Conservation (phyloP, 192 early-diverging fungal species). For the Coemansia sp. region DNA sequence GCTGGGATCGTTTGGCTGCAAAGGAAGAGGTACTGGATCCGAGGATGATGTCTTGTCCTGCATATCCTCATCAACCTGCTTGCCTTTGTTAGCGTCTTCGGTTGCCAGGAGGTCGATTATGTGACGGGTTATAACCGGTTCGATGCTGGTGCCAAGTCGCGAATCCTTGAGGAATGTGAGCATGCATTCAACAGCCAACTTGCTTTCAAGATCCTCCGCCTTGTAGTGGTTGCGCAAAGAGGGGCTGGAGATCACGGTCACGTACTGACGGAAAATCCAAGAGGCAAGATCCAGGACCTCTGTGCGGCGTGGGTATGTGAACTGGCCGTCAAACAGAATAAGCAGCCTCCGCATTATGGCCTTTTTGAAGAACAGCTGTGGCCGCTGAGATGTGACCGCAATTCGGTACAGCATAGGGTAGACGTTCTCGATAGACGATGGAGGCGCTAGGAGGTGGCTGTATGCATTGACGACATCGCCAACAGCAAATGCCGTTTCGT, state of each 20-base stretch:
- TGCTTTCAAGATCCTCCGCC: constrained; percentile 30
- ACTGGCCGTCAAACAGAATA: constrained; percentile 35
- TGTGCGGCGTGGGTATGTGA: constrained; percentile 17
- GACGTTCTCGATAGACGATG: constrained; percentile 34
- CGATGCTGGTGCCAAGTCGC: constrained; percentile 15
- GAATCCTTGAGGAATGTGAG: constrained; percentile 32
- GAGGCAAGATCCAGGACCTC: constrained; percentile 39
- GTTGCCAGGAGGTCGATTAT: constrained; percentile 25
- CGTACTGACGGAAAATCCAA: constrained; percentile 53
- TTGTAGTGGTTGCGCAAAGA: constrained; percentile 25
- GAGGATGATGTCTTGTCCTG: neutral
- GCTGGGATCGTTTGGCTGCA: neutral
- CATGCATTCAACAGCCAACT: constrained; percentile 42
- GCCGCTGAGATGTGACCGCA: constrained; percentile 26
- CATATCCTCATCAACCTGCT: neutral
- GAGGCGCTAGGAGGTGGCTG: constrained; percentile 33
- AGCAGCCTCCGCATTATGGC: constrained; percentile 29
- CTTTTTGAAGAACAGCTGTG: constrained; percentile 42
- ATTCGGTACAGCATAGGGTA: constrained; percentile 47
- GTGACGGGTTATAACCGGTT: constrained; percentile 41
- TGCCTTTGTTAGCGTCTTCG: neutral
- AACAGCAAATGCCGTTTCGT: constrained; percentile 39
- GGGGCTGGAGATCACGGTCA: constrained; percentile 35
- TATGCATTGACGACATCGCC: constrained; percentile 38
- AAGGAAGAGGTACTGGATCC: neutral